Percentiles rank a stretch among this genome's conserved stretches.
These are phyloP conservation scores for Teunomyces tritomae DNA, from an alignment of 805 yeast genomes.

Conservation along the genomic window DNA sequence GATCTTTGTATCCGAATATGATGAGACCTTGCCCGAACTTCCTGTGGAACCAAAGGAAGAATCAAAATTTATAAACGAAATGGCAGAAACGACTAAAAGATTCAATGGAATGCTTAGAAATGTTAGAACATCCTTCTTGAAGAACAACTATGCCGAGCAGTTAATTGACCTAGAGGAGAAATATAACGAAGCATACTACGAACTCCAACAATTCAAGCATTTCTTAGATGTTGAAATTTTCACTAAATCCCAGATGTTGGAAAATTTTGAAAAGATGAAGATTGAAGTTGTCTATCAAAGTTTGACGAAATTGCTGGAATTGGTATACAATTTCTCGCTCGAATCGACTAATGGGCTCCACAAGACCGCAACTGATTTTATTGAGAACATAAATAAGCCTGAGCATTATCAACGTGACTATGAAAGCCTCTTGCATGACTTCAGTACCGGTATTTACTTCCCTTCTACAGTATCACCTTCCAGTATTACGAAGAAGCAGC, in stretches of 20 bases:
- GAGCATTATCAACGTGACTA: conserved; percentile 24
- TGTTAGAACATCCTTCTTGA: conserved; percentile 29
- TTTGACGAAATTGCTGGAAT: conserved; percentile 32
- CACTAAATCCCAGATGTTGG: conserved; percentile 20
- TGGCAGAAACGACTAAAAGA: conserved; percentile 22
- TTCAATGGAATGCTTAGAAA: conserved; percentile 26
- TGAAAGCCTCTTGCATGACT: conserved; percentile 18
- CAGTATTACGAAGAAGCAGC: conserved; percentile 17
- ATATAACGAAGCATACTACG: conserved; percentile 34
- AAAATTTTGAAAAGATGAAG: conserved; percentile 34
- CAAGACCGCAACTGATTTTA: conserved; percentile 20
- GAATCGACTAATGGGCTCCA: conserved; percentile 23
- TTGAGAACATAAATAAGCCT: conserved; percentile 16
- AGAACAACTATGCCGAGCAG: conserved; percentile 27
- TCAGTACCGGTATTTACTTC: conserved; percentile 38
- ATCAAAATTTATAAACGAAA: conserved; percentile 1
- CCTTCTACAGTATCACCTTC: conserved; percentile 35
- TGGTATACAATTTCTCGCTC: conserved; percentile 26
- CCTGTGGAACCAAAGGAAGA: background rate
- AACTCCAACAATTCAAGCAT: conserved; percentile 29
- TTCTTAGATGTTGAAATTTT: conserved; percentile 28
- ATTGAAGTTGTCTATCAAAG: conserved; percentile 33
- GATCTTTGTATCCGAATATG: conserved; percentile 14
- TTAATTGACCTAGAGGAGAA: conserved; percentile 26
- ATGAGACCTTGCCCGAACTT: background rate